These are phyloP conservation scores for Cucurbita maxima DNA, from an alignment of 306 rosid species.

Conservation along the genomic window DNA sequence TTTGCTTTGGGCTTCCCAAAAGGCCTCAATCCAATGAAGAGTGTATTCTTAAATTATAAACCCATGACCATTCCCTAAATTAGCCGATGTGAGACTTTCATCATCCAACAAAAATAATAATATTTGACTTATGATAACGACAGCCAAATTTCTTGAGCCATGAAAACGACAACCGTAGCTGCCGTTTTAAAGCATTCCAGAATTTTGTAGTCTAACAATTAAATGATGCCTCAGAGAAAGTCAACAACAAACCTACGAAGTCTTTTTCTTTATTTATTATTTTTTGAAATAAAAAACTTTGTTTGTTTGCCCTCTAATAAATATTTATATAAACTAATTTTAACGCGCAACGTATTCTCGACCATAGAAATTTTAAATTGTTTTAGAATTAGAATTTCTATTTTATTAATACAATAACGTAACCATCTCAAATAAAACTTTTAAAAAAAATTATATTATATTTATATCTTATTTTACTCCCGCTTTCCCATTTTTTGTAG, in stretches of 20 bases:
- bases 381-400: not conserved
- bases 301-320: not conserved
- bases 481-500: no score
- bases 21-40: no score
- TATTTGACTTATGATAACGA: not conserved
- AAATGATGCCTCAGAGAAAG: not conserved
- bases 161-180: not conserved
- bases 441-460: no score
- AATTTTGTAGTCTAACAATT: not conserved
- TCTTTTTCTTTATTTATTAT: not conserved
- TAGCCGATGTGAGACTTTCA: no score
- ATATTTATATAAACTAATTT: not conserved
- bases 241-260: not conserved
- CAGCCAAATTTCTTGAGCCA: not conserved
- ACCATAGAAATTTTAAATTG: not conserved
- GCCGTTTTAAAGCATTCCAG: not conserved
- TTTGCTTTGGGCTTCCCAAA: no score
- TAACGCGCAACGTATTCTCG: not conserved
- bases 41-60: no score
- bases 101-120: no score
- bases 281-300: no score
- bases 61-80: no score
- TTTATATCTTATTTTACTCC: no score
- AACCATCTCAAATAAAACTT: not conserved
- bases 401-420: not conserved